phyloP scores from a whole-genome alignment of 2,329 filamentous ascomycete genomes.

The Ophiostoma quercus region DNA sequence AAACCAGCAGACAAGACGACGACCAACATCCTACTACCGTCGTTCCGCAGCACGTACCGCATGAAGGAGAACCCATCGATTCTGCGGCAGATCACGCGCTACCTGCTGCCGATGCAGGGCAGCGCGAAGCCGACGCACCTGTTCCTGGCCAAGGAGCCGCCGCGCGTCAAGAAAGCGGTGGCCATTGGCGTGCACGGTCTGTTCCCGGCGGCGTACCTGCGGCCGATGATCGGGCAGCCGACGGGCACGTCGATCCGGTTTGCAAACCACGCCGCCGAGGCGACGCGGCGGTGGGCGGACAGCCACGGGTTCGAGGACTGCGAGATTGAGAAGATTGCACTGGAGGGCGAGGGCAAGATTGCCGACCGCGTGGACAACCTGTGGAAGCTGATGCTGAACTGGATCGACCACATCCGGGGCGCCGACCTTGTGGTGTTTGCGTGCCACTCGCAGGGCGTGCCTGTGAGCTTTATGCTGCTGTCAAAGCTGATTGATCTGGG shows the following conservation, averaged over 20 bases:
- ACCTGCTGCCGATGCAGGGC: slow-evolving; percentile 51
- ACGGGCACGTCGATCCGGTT: slow-evolving; percentile 94
- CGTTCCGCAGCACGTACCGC: slow-evolving; percentile 63
- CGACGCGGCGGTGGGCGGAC: slow-evolving; percentile 78
- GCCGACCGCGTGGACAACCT: slow-evolving; percentile 82
- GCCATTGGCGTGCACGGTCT: slow-evolving; percentile 93
- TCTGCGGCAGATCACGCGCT: slow-evolving; percentile 57
- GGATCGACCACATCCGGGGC: slow-evolving; percentile 81
- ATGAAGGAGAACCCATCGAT: slow-evolving; percentile 64
- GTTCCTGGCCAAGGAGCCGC: slow-evolving; percentile 61
- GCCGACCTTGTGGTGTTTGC: slow-evolving; percentile 90
- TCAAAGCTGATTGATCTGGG: slow-evolving; percentile 90
- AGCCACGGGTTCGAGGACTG: slow-evolving; percentile 65
- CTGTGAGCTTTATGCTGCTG: slow-evolving; percentile 85
- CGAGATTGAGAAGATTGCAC: slow-evolving; percentile 86
- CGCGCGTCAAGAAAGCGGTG: slow-evolving; percentile 75
- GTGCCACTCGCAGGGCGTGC: slow-evolving; percentile 93
- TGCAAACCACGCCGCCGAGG: slow-evolving; percentile 76
- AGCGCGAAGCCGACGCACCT: slow-evolving; percentile 59
- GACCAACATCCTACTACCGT: slow-evolving; percentile 63
- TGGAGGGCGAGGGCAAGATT: slow-evolving; percentile 93
- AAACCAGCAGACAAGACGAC: slow-evolving; percentile 29
- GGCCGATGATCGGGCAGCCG: slow-evolving; percentile 88
- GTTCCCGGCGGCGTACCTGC: slow-evolving; percentile 79
- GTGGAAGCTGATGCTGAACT: slow-evolving; percentile 91